Evolutionary conservation across 768 basidiomycete genomes (phyloP).

Genomic region (Chlorophyllum brunneum): DNA sequence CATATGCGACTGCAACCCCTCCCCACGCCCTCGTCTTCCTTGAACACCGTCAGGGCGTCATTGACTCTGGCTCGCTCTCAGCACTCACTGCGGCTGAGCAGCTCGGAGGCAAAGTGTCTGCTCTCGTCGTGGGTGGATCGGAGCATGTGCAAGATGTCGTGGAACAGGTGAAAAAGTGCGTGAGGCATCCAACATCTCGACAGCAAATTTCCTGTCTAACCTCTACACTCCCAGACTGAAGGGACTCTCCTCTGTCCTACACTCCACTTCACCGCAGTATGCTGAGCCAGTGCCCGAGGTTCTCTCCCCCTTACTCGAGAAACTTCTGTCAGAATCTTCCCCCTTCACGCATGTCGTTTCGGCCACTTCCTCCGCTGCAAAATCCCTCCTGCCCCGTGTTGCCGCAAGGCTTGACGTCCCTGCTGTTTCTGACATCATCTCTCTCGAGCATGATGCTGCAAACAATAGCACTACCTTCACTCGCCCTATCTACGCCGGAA

Average conservation of each 20-base stretch:
- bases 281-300: slow-evolving; percentile 68
- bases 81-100: slow-evolving; percentile 88
- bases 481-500: slow-evolving; percentile 96
- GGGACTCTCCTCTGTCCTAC: slow-evolving; percentile 63
- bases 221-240: slow-evolving; percentile 45
- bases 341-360: slow-evolving; percentile 90
- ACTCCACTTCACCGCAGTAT: slow-evolving; percentile 70
- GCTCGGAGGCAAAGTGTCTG: slow-evolving; percentile 84
- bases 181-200: slow-evolving; percentile 13
- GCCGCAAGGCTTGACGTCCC: slow-evolving; percentile 88
- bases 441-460: slow-evolving; percentile 66
- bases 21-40: slow-evolving; percentile 85
- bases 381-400: slow-evolving; percentile 89
- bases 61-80: slow-evolving; percentile 83
- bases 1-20: slow-evolving; percentile 56
- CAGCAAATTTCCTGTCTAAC: slow-evolving; percentile 11
- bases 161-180: slow-evolving; percentile 77
- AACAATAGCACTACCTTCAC: slow-evolving; percentile 81
- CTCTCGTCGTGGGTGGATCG: slow-evolving; percentile 65
- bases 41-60: slow-evolving; percentile 77
- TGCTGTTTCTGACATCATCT: slow-evolving; percentile 88
- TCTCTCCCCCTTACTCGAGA: slow-evolving; percentile 79
- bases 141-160: slow-evolving; percentile 64
- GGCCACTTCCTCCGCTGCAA: slow-evolving; percentile 87
- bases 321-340: slow-evolving; percentile 56